phyloP scores from a whole-genome alignment of 345 rosid genomes.

The Euphorbia lathyris region DNA sequence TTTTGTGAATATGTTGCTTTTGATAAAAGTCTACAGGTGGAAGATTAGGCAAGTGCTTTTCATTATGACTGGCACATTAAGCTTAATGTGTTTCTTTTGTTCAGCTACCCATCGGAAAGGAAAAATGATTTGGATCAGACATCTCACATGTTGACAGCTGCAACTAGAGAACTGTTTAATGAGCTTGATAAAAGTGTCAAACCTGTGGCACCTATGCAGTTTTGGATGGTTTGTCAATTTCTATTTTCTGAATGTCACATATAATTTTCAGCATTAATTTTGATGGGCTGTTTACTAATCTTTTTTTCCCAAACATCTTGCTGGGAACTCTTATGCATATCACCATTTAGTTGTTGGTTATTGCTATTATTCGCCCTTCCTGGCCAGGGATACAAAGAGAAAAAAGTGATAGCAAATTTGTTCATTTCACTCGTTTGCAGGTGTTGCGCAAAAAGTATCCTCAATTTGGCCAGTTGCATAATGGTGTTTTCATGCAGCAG shows the following conservation, averaged over 20 bases:
- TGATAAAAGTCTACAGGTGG: background rate
- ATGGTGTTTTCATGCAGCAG: conserved; percentile 97
- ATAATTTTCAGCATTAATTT: conserved; percentile 4
- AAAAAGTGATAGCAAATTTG: background rate
- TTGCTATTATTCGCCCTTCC: conserved; percentile 4
- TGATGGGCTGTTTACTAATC: background rate
- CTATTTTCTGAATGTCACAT: background rate
- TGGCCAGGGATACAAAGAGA: conserved; percentile 1
- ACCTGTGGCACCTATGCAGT: conserved; percentile 90
- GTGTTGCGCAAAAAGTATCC: conserved; percentile 86
- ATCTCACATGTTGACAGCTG: conserved; percentile 91
- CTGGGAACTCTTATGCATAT: background rate
- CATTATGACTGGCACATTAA: conserved; percentile 13
- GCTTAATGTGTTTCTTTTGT: conserved; percentile 17
- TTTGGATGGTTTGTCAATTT: conserved; percentile 79
- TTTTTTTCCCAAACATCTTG: background rate
- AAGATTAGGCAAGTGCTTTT: conserved; percentile 4
- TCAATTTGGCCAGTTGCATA: conserved; percentile 89
- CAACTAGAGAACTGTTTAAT: conserved; percentile 81
- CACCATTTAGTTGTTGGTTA: background rate
- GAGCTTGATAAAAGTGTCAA: conserved; percentile 91
- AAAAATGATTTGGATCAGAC: conserved; percentile 81
- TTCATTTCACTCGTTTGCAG: conserved; percentile 38
- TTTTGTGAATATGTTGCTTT: background rate
- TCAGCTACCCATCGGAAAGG: conserved; percentile 70